These are phyloP conservation scores for Albifimbria verrucaria DNA, from an alignment of 2,329 filamentous ascomycete species.

Conservation along the genomic window DNA sequence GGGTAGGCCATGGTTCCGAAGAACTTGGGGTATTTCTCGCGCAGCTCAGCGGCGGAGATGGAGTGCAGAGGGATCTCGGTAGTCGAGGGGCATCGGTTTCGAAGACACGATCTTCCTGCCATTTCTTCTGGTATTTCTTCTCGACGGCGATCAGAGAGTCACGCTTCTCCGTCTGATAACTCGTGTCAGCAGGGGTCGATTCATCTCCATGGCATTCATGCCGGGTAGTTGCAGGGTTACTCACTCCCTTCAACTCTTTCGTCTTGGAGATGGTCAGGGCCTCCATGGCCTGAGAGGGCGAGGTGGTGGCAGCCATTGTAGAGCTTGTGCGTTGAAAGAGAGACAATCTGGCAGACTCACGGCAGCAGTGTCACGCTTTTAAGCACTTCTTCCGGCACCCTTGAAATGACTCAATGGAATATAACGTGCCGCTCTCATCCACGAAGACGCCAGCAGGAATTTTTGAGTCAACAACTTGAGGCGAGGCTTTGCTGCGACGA, in stretches of 20 bases:
- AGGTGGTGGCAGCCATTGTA: slow-evolving; percentile 39
- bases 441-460: not conserved
- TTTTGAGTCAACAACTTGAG: not conserved
- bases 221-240: slow-evolving; percentile 16
- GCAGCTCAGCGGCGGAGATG: slow-evolving; percentile 70
- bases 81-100: slow-evolving; percentile 80
- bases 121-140: slow-evolving; percentile 84
- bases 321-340: slow-evolving; percentile 20
- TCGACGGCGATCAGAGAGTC: slow-evolving; percentile 79
- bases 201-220: not conserved
- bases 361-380: not conserved
- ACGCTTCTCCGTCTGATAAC: slow-evolving; percentile 73
- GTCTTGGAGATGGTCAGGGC: slow-evolving; percentile 53
- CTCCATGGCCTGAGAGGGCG: slow-evolving; percentile 47
- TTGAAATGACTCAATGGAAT: not conserved
- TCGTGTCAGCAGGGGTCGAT: slow-evolving; percentile 11
- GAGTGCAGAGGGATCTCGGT: slow-evolving; percentile 73
- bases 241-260: slow-evolving; percentile 57
- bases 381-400: not conserved
- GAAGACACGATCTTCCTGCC: slow-evolving; percentile 59
- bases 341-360: slow-evolving; percentile 7
- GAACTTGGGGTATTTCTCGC: slow-evolving; percentile 83
- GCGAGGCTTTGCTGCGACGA: not conserved
- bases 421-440: not conserved
- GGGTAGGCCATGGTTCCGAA: slow-evolving; percentile 59